Conservation (phyloP, 345 rosid genomes). For the Lepidium didymum region DNA sequence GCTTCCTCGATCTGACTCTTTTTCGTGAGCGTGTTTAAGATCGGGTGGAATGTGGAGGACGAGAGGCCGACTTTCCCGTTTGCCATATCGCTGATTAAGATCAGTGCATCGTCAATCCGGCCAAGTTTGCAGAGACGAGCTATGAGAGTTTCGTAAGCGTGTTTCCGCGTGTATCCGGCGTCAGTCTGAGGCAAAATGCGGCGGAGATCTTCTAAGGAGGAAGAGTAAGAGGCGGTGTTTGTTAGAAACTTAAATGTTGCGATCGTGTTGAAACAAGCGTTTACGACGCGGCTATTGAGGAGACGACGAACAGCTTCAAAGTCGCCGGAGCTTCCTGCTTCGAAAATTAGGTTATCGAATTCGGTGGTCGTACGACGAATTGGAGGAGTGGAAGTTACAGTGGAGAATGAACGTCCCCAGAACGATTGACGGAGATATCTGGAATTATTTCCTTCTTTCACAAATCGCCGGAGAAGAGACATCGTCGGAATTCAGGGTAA, state of each 20-base stretch:
- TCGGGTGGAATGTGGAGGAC: conserved; percentile 41
- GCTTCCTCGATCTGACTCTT: conserved; percentile 39
- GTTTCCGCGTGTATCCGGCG: conserved; percentile 42
- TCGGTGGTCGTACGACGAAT: conserved; percentile 41
- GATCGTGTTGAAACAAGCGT: conserved; percentile 50
- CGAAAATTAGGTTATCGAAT: conserved; percentile 47
- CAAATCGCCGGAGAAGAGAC: conserved; percentile 28
- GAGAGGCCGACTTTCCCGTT: conserved; percentile 21
- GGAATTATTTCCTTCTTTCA: not conserved
- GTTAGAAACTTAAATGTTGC: conserved; percentile 68
- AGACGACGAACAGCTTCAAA: conserved; percentile 43
- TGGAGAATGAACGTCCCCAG: conserved; percentile 15
- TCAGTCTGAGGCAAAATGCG: conserved; percentile 41
- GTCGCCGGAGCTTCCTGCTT: conserved; percentile 47
- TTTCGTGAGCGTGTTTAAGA: conserved; percentile 35
- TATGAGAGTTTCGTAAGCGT: conserved; percentile 49
- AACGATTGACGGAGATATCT: conserved; percentile 7
- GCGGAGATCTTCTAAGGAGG: conserved; percentile 38
- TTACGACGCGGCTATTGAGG: conserved; percentile 50
- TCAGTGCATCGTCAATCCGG: conserved; percentile 37
- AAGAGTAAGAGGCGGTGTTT: conserved; percentile 33
- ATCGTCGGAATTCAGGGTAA: not conserved
- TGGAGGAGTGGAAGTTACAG: conserved; percentile 22
- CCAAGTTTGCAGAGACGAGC: conserved; percentile 53
- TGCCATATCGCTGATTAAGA: conserved; percentile 36